Conservation (phyloP, 2,329 filamentous ascomycete species). For the Pseudocercospora pini-densiflorae region DNA sequence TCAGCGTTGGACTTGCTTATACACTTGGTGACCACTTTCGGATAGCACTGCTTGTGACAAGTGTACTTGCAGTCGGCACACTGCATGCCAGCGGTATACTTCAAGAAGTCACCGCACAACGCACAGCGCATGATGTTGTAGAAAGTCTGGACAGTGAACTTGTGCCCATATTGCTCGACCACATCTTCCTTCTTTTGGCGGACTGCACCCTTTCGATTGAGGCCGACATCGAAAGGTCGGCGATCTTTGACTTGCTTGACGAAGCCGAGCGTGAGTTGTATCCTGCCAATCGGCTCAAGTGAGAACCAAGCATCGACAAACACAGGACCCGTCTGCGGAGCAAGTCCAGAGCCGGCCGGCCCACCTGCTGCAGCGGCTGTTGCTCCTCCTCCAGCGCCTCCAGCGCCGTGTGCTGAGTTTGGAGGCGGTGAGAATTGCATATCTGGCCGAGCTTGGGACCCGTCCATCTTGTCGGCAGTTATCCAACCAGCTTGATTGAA, state of each 20-base stretch:
- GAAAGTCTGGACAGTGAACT: slow-evolving; percentile 97
- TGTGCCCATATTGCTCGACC: slow-evolving; percentile 98
- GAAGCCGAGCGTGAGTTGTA: slow-evolving; percentile 90
- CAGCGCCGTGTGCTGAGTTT: slow-evolving; percentile 42
- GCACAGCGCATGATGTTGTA: slow-evolving; percentile 99
- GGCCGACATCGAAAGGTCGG: slow-evolving; percentile 81
- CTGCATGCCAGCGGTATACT: slow-evolving; percentile 98
- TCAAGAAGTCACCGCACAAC: slow-evolving; percentile 96
- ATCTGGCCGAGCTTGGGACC: slow-evolving; percentile 58
- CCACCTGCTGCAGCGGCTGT: slow-evolving; percentile 46
- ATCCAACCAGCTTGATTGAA: slow-evolving; percentile 96
- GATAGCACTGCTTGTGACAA: slow-evolving; percentile 96
- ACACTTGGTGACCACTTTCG: slow-evolving; percentile 97
- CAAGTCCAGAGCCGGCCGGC: slow-evolving; percentile 45
- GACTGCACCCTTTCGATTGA: slow-evolving; percentile 93
- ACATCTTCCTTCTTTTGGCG: slow-evolving; percentile 98
- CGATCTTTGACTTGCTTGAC: slow-evolving; percentile 86
- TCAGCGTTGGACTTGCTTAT: slow-evolving; percentile 99
- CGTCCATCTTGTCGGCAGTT: slow-evolving; percentile 92
- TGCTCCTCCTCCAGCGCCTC: slow-evolving; percentile 38
- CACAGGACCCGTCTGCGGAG: slow-evolving; percentile 59
- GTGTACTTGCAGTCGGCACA: slow-evolving; percentile 99
- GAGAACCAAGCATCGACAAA: slow-evolving; percentile 95
- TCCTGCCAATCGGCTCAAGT: slow-evolving; percentile 88
- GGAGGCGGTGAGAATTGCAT: slow-evolving; percentile 59